A percentile compares a stretch with the other conserved stretches of the same genome.
Conservation (phyloP, 2,329 filamentous ascomycete species). For the Sclerotinia borealis region DNA sequence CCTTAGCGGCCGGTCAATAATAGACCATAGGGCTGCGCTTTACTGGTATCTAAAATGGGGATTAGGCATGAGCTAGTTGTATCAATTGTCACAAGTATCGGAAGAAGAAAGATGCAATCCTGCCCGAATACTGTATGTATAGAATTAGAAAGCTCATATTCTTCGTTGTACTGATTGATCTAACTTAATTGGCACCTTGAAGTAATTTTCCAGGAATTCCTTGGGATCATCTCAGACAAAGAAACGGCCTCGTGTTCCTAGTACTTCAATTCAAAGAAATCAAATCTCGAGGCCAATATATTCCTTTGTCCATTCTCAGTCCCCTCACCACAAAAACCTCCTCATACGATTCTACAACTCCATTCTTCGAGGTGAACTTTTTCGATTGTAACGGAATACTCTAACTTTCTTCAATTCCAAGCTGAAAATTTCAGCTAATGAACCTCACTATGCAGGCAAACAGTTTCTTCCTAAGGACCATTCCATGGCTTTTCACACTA, state of each 20-base stretch:
- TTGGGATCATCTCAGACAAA: too few relatives aligned
- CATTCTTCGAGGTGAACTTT: background rate
- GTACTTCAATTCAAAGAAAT: background rate
- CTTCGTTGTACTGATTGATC: background rate
- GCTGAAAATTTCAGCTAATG: background rate
- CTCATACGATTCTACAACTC: background rate
- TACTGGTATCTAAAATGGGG: too few relatives aligned
- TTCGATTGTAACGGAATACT: background rate
- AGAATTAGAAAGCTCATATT: background rate
- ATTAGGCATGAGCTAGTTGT: too few relatives aligned
- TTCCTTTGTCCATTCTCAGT: background rate
- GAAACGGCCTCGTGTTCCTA: background rate
- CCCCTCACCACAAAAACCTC: background rate
- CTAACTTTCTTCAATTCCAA: background rate
- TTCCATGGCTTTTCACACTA: background rate
- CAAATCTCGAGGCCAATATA: background rate
- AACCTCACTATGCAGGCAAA: background rate
- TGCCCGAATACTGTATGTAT: background rate
- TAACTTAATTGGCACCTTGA: background rate
- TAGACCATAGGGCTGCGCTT: too few relatives aligned
- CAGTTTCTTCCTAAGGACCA: background rate
- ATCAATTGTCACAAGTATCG: too few relatives aligned
- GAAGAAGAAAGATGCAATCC: too few relatives aligned
- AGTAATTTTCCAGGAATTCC: background rate
- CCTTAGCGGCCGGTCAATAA: too few relatives aligned